A percentile compares a stretch with the other conserved stretches of the same genome.
Conservation (phyloP, 1,139 yeast species). For the Geotrichum siamense region DNA sequence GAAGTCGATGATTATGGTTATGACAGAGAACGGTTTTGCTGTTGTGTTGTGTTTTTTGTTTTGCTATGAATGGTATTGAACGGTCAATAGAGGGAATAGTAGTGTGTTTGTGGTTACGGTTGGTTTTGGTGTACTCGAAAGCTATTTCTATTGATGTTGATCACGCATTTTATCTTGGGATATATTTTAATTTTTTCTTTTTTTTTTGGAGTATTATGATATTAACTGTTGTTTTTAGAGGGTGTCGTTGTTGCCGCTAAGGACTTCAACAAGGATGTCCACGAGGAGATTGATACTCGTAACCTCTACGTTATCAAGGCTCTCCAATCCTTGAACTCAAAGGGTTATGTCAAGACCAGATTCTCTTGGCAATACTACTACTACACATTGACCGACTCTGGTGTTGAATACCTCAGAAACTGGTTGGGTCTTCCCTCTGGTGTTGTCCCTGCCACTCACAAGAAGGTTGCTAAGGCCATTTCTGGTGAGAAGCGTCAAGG, state of each 20-base stretch:
- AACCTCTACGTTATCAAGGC: constrained; percentile 99
- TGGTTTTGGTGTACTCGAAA: too few species aligned
- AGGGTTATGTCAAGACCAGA: constrained; percentile 99
- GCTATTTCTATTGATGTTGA: too few species aligned
- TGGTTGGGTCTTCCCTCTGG: constrained; percentile 98
- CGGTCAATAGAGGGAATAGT: too few species aligned
- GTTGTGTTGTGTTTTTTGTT: too few species aligned
- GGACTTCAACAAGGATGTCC: constrained; percentile 96
- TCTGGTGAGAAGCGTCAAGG: constrained; percentile 39
- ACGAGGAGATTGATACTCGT: constrained; percentile 96
- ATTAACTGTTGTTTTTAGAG: constrained; percentile 43
- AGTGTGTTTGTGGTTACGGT: too few species aligned
- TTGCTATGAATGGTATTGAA: too few species aligned
- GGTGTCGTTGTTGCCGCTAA: constrained; percentile 99
- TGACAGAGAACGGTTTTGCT: too few species aligned
- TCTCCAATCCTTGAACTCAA: constrained; percentile 96
- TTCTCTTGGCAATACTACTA: constrained; percentile 99
- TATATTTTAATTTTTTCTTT: too few species aligned
- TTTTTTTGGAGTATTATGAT: not conserved
- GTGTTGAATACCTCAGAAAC: constrained; percentile 97
- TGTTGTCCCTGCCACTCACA: constrained; percentile 97
- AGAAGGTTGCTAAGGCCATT: constrained; percentile 88
- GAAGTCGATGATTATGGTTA: too few species aligned
- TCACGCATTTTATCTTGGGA: too few species aligned
- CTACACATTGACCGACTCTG: constrained; percentile 99